A percentile compares a stretch with the other conserved stretches of the same genome.
These are phyloP conservation scores for Fusarium anguioides DNA, from an alignment of 2,329 filamentous ascomycete genomes.

Conservation along the genomic window DNA sequence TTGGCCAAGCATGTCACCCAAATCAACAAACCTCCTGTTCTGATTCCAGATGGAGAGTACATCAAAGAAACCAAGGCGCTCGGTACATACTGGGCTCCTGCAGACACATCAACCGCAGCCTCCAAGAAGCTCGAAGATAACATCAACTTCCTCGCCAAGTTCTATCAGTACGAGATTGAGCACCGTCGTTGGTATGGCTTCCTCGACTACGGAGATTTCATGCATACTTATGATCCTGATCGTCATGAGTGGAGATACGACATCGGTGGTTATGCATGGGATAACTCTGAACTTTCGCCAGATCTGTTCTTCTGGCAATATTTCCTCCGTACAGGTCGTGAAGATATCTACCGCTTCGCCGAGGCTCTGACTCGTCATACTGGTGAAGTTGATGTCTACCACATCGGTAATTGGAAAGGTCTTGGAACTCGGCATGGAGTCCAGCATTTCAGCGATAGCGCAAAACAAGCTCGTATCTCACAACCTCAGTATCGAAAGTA, in stretches of 20 bases:
- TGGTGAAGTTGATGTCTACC: slow-evolving; percentile 71
- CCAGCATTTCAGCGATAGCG: slow-evolving; percentile 70
- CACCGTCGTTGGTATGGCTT: slow-evolving; percentile 72
- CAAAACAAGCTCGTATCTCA: slow-evolving; percentile 71
- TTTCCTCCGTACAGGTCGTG: slow-evolving; percentile 68
- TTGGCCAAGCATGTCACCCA: slow-evolving; percentile 57
- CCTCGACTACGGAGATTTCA: slow-evolving; percentile 70
- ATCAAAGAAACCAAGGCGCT: slow-evolving; percentile 64
- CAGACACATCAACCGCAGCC: slow-evolving; percentile 41
- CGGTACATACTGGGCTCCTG: slow-evolving; percentile 65
- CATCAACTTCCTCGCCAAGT: slow-evolving; percentile 66
- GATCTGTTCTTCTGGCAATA: slow-evolving; percentile 73
- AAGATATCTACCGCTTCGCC: slow-evolving; percentile 68
- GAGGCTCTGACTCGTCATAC: slow-evolving; percentile 69
- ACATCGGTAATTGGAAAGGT: slow-evolving; percentile 67
- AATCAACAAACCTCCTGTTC: slow-evolving; percentile 63
- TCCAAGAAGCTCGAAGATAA: slow-evolving; percentile 59
- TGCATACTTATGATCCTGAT: slow-evolving; percentile 70
- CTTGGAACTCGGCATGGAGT: slow-evolving; percentile 72
- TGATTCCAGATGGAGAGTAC: slow-evolving; percentile 60
- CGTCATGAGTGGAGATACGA: slow-evolving; percentile 72
- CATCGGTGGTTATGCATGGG: slow-evolving; percentile 72
- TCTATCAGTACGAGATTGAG: slow-evolving; percentile 66
- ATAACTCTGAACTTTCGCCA: slow-evolving; percentile 71
- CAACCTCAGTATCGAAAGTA: slow-evolving; percentile 65